Evolutionary conservation across 768 basidiomycete species (phyloP).

Genomic region (Tricholoma matsutake): DNA sequence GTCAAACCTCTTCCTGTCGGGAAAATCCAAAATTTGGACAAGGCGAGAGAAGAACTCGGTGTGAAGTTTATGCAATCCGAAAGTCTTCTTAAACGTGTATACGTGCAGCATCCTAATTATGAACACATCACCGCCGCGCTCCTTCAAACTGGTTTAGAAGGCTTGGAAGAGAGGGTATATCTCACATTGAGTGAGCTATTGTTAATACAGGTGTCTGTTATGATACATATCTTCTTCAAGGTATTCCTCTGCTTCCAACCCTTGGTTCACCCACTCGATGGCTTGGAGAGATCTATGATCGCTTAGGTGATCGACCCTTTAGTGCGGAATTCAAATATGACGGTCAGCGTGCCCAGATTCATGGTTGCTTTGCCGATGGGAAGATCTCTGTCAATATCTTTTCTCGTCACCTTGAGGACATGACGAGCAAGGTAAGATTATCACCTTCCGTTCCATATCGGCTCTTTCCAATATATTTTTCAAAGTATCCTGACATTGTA

Average conservation of each 20-base stretch:
- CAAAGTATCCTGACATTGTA: conserved; percentile 80
- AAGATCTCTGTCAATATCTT: conserved; percentile 59
- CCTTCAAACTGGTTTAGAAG: conserved; percentile 57
- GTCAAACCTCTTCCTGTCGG: conserved; percentile 14
- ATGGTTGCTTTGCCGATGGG: conserved; percentile 39
- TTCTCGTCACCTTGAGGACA: conserved; percentile 87
- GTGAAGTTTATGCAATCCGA: conserved; percentile 55
- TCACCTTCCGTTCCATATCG: background rate
- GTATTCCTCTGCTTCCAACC: conserved; percentile 82
- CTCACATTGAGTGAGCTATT: conserved; percentile 61
- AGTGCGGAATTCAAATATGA: conserved; percentile 92
- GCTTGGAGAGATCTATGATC: conserved; percentile 77
- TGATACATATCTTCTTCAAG: conserved; percentile 25
- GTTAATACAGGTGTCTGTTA: background rate
- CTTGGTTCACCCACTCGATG: conserved; percentile 86
- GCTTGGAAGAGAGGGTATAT: conserved; percentile 55
- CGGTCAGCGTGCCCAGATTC: conserved; percentile 83
- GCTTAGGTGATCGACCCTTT: conserved; percentile 64
- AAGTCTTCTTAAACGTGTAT: conserved; percentile 64
- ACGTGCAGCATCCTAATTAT: conserved; percentile 76
- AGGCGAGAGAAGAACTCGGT: conserved; percentile 33
- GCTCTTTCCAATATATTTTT: conserved; percentile 1
- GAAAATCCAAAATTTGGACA: conserved; percentile 25
- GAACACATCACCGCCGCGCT: conserved; percentile 64
- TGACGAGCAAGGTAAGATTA: conserved; percentile 76